phyloP scores from a whole-genome alignment of 129 eudicot species.

The Lactuca sativa region DNA sequence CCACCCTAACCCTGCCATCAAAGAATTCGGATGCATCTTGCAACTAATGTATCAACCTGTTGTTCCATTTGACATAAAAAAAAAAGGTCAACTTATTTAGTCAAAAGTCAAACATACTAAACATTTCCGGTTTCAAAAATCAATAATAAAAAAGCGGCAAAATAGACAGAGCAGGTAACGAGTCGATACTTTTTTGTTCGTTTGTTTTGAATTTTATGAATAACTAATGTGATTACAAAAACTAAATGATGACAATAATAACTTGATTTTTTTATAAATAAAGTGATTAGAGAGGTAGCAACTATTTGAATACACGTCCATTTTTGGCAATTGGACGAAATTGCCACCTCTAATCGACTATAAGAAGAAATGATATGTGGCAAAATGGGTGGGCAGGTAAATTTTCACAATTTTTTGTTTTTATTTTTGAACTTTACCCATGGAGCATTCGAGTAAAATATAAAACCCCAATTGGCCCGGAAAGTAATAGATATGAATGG shows the following conservation, averaged over 20 bases:
- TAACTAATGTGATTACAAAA: too few relatives aligned
- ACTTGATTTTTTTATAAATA: too few relatives aligned
- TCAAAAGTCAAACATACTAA: conserved; percentile 8
- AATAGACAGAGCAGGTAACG: too few relatives aligned
- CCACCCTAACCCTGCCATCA: background rate
- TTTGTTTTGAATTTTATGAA: too few relatives aligned
- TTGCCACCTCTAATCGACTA: background rate
- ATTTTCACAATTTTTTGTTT: background rate
- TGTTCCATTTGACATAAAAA: conserved; percentile 3
- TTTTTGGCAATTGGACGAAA: too few relatives aligned
- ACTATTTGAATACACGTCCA: too few relatives aligned
- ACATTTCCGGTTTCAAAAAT: background rate
- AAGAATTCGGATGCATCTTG: conserved; percentile 10
- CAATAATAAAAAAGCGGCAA: background rate
- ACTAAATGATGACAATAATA: too few relatives aligned
- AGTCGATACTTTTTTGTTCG: too few relatives aligned
- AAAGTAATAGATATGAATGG: background rate
- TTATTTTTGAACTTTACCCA: too few relatives aligned
- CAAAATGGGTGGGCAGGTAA: too few relatives aligned
- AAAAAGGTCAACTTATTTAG: background rate
- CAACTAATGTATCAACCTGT: conserved; percentile 29
- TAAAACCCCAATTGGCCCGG: background rate
- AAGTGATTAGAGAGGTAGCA: too few relatives aligned
- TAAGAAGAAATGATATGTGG: background rate
- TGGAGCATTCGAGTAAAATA: too few relatives aligned